Evolutionary conservation across 371 early-diverging fungal genomes (phyloP), one percentile per base, ranked within the genome.

Genomic region (Rhizoclosmatium hyalinum): DNA sequence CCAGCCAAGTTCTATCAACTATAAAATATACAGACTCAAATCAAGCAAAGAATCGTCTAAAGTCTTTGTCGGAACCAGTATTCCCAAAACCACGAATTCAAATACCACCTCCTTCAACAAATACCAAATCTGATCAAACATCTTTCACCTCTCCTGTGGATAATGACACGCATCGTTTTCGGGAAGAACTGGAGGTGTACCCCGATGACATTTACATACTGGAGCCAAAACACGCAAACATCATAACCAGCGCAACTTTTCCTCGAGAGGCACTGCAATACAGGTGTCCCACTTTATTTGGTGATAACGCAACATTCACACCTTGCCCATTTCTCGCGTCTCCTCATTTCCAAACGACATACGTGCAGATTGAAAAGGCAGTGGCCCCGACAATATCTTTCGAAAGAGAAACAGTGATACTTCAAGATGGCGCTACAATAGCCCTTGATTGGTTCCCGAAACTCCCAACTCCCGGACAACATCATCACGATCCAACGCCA

Each of bases 361-460:
- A n/a, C 32, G 70, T 69, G 43, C 70, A 69, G 58, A 19, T 69
- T 8, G 8, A 5, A 42, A 69, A 69, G 24, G 58, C 58, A 42
- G 32, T 43, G 5, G 39, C 58, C 42, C 60, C 70, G 58, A 19
- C 17, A 6, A 42, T 69, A 5, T 4, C 24, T 4, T 69, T 24
- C 43, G 60, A 69, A 58, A 56, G 70, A 32, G 70, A 69, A 46
- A 6, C 44, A 10, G 60, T 69, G n/a, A 19, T 39, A 8, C 43
- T 69, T 8, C 24, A 17, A 17, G 70, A 69, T 44, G 70, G 70
- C 8, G 42, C 32, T 8, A 69, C 58, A 19, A 19, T 69, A 6
- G 44, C 19, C 14, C 56, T 69, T 17, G 70, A 69, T 58, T 69
- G 70, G 70, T 69, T 42, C 70, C 70, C 70, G 14, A 56, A 46